Conservation (phyloP, 352 stramenopile genomes). For the Phytophthora uliginosa region DNA sequence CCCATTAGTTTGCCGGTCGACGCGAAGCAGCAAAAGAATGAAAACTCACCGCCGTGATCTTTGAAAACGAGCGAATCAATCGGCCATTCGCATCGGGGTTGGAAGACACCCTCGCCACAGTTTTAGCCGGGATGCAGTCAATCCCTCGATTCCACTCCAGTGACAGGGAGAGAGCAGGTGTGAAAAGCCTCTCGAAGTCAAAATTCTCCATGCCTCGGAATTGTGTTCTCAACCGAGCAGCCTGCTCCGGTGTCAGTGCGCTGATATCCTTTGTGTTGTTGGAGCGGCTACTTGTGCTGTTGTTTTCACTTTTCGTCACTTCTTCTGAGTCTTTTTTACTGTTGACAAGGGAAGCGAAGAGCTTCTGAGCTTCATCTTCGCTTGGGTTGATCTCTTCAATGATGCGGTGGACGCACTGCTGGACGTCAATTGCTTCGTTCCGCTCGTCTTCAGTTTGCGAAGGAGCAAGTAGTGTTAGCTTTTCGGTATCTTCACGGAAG, state of each 20-base stretch:
- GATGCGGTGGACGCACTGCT: constrained; percentile 34
- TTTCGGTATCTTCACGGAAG: constrained; percentile 1
- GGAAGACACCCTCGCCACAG: constrained; percentile 2
- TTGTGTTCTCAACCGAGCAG: constrained; percentile 27
- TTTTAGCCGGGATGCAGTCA: constrained; percentile 11
- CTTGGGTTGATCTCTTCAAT: constrained; percentile 27
- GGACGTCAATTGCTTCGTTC: constrained; percentile 29
- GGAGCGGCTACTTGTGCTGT: background rate
- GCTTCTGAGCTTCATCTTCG: constrained; percentile 16
- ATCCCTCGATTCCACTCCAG: background rate
- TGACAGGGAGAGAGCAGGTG: constrained; percentile 41
- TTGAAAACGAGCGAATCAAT: constrained; percentile 38
- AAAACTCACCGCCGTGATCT: constrained; percentile 18
- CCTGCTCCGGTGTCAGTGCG: constrained; percentile 17
- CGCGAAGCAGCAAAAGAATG: background rate
- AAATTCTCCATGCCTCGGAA: constrained; percentile 57
- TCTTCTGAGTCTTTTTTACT: background rate
- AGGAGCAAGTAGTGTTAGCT: constrained; percentile 30
- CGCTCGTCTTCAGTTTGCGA: constrained; percentile 23
- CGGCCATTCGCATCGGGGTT: constrained; percentile 21
- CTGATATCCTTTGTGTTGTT: too few species aligned
- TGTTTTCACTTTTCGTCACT: constrained; percentile 10
- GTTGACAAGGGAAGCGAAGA: constrained; percentile 1
- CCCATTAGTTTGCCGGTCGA: background rate
- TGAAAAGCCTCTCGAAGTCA: constrained; percentile 62